These are phyloP conservation scores for Chlorella ohadii DNA, from an alignment of 139 green algal genomes.

Conservation along the genomic window DNA sequence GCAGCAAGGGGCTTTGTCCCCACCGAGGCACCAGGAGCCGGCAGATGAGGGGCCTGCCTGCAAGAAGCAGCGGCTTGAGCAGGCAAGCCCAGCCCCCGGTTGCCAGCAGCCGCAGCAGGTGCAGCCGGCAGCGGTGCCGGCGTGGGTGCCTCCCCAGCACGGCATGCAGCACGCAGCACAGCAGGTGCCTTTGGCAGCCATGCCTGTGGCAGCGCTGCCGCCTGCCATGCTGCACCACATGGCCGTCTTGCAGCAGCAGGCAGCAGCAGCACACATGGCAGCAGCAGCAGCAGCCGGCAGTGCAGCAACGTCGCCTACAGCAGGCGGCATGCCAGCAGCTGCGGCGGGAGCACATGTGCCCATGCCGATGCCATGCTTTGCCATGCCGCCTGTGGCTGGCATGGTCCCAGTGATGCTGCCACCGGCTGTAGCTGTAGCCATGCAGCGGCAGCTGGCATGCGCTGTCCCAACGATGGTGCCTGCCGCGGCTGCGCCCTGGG, in stretches of 20 bases:
- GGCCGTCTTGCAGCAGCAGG: background rate
- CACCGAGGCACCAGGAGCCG: too few species aligned
- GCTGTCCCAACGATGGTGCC: too few species aligned
- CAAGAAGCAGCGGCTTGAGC: background rate
- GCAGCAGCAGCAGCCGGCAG: background rate
- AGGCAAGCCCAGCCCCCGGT: too few species aligned
- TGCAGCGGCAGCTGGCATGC: background rate
- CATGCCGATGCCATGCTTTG: background rate
- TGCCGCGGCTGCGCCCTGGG: too few species aligned
- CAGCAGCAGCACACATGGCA: background rate
- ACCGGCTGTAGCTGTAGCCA: background rate
- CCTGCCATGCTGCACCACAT: background rate
- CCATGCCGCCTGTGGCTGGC: background rate
- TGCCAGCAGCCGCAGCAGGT: background rate
- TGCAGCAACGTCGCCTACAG: background rate
- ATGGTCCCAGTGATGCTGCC: background rate
- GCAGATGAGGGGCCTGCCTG: background rate
- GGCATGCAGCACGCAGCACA: background rate
- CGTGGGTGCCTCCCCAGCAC: background rate
- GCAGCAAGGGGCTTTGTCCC: background rate
- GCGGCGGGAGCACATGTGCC: background rate
- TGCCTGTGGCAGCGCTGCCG: background rate
- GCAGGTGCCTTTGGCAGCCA: background rate
- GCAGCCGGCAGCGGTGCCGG: background rate
- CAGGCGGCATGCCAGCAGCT: too few species aligned